Base-by-base conservation (phyloP, 2,329 filamentous ascomycete species). In the Tolypocladium capitatum region DNA sequence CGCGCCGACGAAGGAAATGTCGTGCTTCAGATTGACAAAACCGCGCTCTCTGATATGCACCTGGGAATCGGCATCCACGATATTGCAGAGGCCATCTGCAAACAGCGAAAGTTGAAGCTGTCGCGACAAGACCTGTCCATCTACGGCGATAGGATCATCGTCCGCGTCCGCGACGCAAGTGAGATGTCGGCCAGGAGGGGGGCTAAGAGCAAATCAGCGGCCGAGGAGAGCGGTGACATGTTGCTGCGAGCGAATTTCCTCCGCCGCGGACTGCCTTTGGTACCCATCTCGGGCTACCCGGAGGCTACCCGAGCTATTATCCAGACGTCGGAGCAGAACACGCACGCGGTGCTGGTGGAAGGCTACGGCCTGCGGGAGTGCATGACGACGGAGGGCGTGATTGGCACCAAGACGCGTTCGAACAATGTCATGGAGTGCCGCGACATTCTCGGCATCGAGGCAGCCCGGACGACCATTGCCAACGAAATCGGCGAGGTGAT, bases 381-480 rank as follows among this genome's bases (percentile, higher is more conserved):
- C 69, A 94, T 98, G 83, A 94, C 83, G 10, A 98, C 92, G 0
- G 85, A 90, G 52, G 92, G 92, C 53, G 86, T 98, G 5, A 74
- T 94, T 48, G 89, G 90, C 48, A 82, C 80, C 20, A 72, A 76
- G 55, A 84, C 83, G 3, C 76, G 75, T 9, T 83, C 84, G 52
- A 98, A 98, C 71, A 88, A 83, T 59, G 82, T 98, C 55, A 87
- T 96, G 78, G 92, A 98, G 68, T 84, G 83, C 57, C 76, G 80
- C 33, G 81, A 92, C 24, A 83, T 97, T 0, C 79, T 98, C 4
- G 92, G 92, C 45, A 96, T 98, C 58, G 92, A 98, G 71, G 92
- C 92, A 1, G 92, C 92, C 3, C 81, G 91, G 50, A 78, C 77
- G 4, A 94, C 90, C 7, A 97, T 98, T 60, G 86, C 92, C 45